Evolutionary conservation across 257 asterid species (phyloP).

Genomic region (Przewalskia tangutica): DNA sequence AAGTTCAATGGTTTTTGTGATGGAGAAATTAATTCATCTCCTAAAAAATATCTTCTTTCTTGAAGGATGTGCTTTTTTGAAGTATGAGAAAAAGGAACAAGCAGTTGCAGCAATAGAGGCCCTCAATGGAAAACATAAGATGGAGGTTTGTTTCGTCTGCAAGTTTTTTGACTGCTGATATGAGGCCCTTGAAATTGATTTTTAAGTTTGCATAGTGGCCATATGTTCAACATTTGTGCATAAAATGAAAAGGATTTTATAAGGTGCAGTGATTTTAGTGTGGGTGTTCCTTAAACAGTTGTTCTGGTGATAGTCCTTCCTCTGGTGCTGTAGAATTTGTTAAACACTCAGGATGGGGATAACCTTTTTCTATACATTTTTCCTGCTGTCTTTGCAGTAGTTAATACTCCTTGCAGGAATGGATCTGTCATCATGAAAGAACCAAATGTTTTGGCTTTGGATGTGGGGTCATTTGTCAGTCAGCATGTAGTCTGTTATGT

Average conservation of each 20-base stretch:
- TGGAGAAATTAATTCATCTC: background rate
- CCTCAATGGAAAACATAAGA: constrained; percentile 84
- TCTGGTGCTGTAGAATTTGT: background rate
- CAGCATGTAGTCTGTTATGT: constrained; percentile 1
- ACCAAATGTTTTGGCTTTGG: background rate
- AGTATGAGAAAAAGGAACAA: constrained; percentile 84
- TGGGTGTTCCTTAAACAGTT: background rate
- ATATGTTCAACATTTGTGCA: background rate
- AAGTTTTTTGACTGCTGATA: background rate
- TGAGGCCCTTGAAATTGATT: constrained; percentile 1
- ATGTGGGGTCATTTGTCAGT: background rate
- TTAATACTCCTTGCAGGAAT: background rate
- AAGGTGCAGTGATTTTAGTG: background rate
- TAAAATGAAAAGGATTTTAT: background rate
- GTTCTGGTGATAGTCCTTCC: background rate
- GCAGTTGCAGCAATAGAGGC: constrained; percentile 86
- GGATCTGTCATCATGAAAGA: background rate
- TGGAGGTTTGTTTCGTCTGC: constrained; percentile 60
- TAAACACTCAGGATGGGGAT: background rate
- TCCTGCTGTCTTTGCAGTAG: background rate
- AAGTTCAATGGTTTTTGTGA: background rate
- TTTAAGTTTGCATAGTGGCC: background rate
- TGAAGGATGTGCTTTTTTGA: constrained; percentile 89
- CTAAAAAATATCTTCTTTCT: background rate
- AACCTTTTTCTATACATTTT: background rate